Evolutionary conservation across 2,329 filamentous ascomycete genomes (phyloP).

Genomic region (Talaromyces piceae): DNA sequence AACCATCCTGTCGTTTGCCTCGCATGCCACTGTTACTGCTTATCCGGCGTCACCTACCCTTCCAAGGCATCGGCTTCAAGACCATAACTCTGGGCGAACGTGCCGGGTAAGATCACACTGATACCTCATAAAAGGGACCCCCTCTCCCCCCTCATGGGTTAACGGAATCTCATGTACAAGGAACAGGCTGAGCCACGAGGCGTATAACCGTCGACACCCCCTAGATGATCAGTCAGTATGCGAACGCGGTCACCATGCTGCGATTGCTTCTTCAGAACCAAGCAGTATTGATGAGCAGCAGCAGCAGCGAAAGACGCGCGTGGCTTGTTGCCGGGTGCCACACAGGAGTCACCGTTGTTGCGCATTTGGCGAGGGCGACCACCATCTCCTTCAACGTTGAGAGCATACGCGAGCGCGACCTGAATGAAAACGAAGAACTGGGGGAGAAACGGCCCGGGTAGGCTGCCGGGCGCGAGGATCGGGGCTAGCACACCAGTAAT

Average conservation of each 20-base stretch:
- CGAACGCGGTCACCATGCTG: conserved; percentile 49
- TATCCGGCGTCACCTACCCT: conserved; percentile 38
- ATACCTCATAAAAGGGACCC: conserved; percentile 53
- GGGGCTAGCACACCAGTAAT: too few relatives aligned
- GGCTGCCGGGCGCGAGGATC: conserved; percentile 42
- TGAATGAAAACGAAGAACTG: conserved; percentile 28
- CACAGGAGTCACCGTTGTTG: conserved; percentile 50
- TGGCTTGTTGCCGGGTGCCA: conserved; percentile 53
- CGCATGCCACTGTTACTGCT: conserved; percentile 44
- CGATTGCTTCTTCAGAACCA: conserved; percentile 44
- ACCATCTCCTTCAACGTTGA: conserved; percentile 43
- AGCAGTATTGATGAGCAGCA: background rate
- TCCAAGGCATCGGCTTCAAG: conserved; percentile 35
- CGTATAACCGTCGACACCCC: conserved; percentile 55
- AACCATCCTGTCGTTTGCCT: conserved; percentile 28
- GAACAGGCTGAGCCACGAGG: conserved; percentile 41
- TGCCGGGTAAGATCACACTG: conserved; percentile 27
- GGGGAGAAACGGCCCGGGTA: conserved; percentile 39
- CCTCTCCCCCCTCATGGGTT: too few relatives aligned
- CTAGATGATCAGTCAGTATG: conserved; percentile 53
- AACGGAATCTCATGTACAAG: conserved; percentile 32
- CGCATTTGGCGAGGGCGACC: conserved; percentile 42
- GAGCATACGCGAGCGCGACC: conserved; percentile 49
- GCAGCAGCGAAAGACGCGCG: conserved; percentile 28
- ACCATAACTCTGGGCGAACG: conserved; percentile 42